A percentile compares a stretch with the other conserved stretches of the same genome.
Conservation (phyloP, 768 basidiomycete species). For the Gymnopilus dilepis region DNA sequence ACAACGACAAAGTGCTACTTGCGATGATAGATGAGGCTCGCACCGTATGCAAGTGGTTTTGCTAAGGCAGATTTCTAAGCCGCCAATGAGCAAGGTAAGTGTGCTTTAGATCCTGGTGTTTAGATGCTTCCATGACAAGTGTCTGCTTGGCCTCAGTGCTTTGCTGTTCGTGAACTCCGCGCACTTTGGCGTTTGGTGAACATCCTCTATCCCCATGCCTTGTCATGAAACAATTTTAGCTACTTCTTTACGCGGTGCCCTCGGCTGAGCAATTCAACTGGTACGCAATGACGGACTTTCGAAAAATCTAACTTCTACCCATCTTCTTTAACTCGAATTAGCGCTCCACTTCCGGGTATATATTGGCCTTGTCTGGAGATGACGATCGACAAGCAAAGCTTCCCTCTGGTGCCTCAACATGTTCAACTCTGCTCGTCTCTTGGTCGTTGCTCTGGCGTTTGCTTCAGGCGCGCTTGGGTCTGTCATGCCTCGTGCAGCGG, state of each 20-base stretch:
- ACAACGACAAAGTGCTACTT: too few species aligned
- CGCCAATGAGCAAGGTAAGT: too few species aligned
- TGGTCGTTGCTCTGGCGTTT: not conserved
- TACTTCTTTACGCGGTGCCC: not conserved
- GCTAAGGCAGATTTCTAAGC: too few species aligned
- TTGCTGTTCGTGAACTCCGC: too few species aligned
- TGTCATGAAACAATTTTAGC: not conserved
- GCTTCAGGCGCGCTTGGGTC: not conserved
- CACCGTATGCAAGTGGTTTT: too few species aligned
- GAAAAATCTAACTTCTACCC: not conserved
- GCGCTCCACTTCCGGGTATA: not conserved
- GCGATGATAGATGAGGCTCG: too few species aligned
- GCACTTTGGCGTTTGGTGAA: too few species aligned
- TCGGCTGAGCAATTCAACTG: not conserved
- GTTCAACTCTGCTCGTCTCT: not conserved
- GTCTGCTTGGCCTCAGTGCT: not conserved
- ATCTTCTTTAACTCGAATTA: not conserved
- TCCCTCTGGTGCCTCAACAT: not conserved
- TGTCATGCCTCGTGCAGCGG: not conserved
- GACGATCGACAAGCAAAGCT: not conserved
- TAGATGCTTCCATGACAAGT: not conserved
- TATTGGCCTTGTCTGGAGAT: not conserved
- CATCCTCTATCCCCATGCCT: too few species aligned
- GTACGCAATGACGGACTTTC: not conserved
- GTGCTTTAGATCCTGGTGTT: too few species aligned